Evolutionary conservation across 2,329 filamentous ascomycete genomes (phyloP), one percentile per base, ranked within the genome.

Genomic region (Pestalotiopsis sp.): DNA sequence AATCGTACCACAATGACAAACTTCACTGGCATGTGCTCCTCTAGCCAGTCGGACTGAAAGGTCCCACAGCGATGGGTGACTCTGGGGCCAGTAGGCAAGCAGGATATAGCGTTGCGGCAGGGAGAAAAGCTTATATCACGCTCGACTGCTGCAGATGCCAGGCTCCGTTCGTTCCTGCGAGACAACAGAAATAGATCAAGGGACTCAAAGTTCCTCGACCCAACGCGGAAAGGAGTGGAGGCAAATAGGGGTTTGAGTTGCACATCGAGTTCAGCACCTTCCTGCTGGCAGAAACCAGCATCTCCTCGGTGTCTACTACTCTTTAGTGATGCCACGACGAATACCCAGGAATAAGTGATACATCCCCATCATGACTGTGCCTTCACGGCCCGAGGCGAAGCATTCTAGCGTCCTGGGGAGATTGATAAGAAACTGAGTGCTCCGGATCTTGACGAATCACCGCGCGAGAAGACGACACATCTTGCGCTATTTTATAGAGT

Each of bases 381-480:
- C 17, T 52, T n/a, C 20, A 9, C 31, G 31, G 31, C 14, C 17
- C 17, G 14, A 52, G 45, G 17, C 45, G 45, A 20, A 52, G 57
- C 23, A 59, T 36, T 5, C 20, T 59, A 59, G 57, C 57, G 23
- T 14, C 31, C 7, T 36, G 31, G 31, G 31, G 31, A 36, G 31
- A 36, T 36, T 36, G 31, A 36, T 36, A 36, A 36, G 57, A 17
- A 27, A 25, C 7, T 17, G 45, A n/a, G 7, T 31, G 57, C 12
- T 13, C 57, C 57, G 57, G 57, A 59, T 36, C 57, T 59, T 36
- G 57, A 59, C 57, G 57, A 59, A 59, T 59, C 57, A 59, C 14
- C 23, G 4, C 12, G 25, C 27, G 27, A 27, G 20, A 17, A 27
- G 12, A 36, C 31, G 20, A 59, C 57, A 52, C 11, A 58, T 58